phyloP scores from a whole-genome alignment of 192 early-diverging fungal genomes.

The Pilaira anomala region DNA sequence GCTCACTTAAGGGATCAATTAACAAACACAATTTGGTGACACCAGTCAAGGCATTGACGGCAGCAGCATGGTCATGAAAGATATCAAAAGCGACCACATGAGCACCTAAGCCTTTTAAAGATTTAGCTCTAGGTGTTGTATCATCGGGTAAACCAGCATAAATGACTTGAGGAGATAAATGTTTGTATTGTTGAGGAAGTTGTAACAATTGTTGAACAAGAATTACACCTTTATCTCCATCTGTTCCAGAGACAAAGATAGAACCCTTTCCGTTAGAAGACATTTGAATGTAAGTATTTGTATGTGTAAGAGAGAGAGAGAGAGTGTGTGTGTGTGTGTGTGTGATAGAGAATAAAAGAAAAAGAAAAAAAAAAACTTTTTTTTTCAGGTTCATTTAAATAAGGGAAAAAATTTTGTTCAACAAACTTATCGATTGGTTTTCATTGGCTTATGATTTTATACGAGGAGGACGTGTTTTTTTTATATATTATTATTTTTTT shows the following conservation, averaged over 20 bases:
- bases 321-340: neutral
- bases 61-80: slow-evolving; percentile 17
- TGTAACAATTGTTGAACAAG: slow-evolving; percentile 35
- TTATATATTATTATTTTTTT: neutral
- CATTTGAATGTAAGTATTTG: slow-evolving; percentile 14
- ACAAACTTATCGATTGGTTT: too few species aligned
- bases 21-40: slow-evolving; percentile 35
- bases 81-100: slow-evolving; percentile 30
- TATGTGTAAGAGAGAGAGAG: neutral
- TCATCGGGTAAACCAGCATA: slow-evolving; percentile 34
- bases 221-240: slow-evolving; percentile 38
- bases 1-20: slow-evolving; percentile 38
- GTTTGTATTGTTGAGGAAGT: slow-evolving; percentile 24
- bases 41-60: slow-evolving; percentile 28
- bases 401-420: neutral
- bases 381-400: neutral
- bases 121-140: slow-evolving; percentile 23
- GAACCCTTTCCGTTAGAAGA: slow-evolving; percentile 30
- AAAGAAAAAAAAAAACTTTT: neutral
- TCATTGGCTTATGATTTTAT: neutral
- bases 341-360: neutral
- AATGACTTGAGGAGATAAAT: slow-evolving; percentile 26
- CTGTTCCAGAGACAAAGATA: slow-evolving; percentile 40
- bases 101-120: slow-evolving; percentile 27
- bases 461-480: slow-evolving; percentile 4